phyloP scores from a whole-genome alignment of 345 rosid genomes.

The Hevea brasiliensis region DNA sequence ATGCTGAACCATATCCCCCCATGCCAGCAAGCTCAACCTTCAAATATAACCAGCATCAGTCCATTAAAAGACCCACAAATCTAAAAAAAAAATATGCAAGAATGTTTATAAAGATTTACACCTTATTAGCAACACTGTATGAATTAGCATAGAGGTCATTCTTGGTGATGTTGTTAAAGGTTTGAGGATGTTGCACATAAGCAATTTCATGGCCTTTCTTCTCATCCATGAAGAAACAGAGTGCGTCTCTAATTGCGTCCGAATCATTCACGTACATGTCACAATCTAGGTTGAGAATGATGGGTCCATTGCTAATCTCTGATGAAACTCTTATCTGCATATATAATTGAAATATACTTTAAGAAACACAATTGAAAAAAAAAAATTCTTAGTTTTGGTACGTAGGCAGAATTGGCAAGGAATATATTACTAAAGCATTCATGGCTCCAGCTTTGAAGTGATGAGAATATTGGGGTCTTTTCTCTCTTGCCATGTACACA shows the following conservation, averaged over 20 bases:
- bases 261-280: conserved; percentile 81
- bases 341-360: background rate
- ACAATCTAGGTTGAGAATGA: conserved; percentile 70
- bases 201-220: conserved; percentile 41
- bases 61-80: background rate
- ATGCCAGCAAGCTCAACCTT: conserved; percentile 38
- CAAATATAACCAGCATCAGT: background rate
- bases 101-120: background rate
- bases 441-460: conserved; percentile 89
- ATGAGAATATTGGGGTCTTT: conserved; percentile 59
- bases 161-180: conserved; percentile 31
- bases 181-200: conserved; percentile 43
- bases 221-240: conserved; percentile 62
- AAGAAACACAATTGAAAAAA: no score
- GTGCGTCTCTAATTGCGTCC: conserved; percentile 54
- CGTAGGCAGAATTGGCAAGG: no score
- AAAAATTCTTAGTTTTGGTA: no score
- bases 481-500: conserved; percentile 78
- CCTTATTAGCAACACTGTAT: conserved; percentile 15
- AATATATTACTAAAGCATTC: conserved; percentile 64
- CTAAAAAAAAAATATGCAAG: background rate
- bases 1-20: conserved; percentile 29
- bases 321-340: conserved; percentile 69
- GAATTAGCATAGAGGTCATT: conserved; percentile 37
- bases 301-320: conserved; percentile 51